Base-by-base conservation (phyloP, 2,329 filamentous ascomycete genomes). In the Fusarium circinatum region DNA sequence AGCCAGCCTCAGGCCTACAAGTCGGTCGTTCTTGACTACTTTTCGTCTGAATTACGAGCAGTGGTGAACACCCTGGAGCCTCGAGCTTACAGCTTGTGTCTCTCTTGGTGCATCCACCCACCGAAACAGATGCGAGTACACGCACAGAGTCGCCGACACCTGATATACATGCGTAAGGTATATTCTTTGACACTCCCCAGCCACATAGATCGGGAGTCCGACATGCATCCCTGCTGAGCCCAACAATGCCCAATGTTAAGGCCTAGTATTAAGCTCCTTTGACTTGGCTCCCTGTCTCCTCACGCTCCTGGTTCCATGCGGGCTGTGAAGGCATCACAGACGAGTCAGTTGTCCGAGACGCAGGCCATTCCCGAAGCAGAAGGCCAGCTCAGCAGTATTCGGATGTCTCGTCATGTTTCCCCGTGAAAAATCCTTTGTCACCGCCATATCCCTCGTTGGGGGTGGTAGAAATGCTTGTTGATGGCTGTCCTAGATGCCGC, bases 311-410 rank as follows among this genome's bases (percentile, higher is more conserved):
- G 73, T 75, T 69, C 55, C 62, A 78, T 78, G 75, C 75, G 74
- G 68, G 69, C 72, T 65, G 74, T 77, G 74, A 78, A 78, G 76
- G 78, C 76, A 75, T 75, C 75, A 75, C 68, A 58, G 73, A 65
- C 62, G 69, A 78, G 75, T 77, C 65, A 75, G 70, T 70, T 61
- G 67, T 55, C 68, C 62, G 67, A 71, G 74, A 79, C 73, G 80
- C 78, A 78, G 65, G 72, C 75, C 70, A 76, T 78, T 78, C 79
- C 79, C 68, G 70, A 81, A 79, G 68, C 74, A 79, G 78, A 75
- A 79, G 75, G 79, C 75, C 78, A 81, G 60, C 78, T 80, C 79
- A 81, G 62, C 75, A 68, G 59, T 65, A 59, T 59, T 60, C 73
- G 75, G 76, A 68, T 74, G 62, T 65, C 57, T 70, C 54, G 68